Conservation (phyloP, 2,329 filamentous ascomycete genomes). For the Ceratocystis lukuohia region DNA sequence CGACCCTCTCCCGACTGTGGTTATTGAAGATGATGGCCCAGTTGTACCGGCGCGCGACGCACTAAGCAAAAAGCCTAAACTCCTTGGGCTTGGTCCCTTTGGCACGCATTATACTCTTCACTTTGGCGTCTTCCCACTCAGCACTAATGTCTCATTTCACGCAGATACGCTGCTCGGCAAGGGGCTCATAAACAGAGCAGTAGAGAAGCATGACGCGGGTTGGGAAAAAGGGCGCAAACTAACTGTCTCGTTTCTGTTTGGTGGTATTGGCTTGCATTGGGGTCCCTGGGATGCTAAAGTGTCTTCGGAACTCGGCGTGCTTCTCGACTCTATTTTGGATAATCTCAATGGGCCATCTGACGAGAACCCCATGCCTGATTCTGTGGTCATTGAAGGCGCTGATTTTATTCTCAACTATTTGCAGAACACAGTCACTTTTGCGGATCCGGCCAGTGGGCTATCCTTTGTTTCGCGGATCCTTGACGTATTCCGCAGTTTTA, state of each 20-base stretch:
- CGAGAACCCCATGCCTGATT: conserved; percentile 19
- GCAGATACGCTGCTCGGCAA: conserved; percentile 45
- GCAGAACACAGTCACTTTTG: conserved; percentile 31
- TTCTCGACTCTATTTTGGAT: conserved; percentile 46
- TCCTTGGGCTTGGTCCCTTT: conserved; percentile 45
- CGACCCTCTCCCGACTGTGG: conserved; percentile 33
- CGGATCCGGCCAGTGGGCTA: conserved; percentile 26
- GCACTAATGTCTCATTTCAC: conserved; percentile 44
- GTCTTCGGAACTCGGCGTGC: conserved; percentile 48
- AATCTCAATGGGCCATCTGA: conserved; percentile 25
- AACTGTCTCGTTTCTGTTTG: conserved; percentile 33
- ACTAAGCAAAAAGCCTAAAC: conserved; percentile 22
- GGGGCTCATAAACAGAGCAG: conserved; percentile 34
- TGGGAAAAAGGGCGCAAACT: conserved; percentile 25
- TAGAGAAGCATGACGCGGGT: conserved; percentile 24
- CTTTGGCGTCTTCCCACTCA: conserved; percentile 49
- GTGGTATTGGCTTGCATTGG: conserved; percentile 40
- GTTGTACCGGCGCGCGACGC: too few relatives aligned
- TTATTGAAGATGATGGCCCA: conserved; percentile 11
- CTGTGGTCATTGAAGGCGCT: conserved; percentile 26
- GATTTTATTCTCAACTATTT: conserved; percentile 38
- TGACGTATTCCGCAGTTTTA: conserved; percentile 33
- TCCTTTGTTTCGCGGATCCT: conserved; percentile 33
- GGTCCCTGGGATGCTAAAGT: conserved; percentile 41
- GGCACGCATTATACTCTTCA: conserved; percentile 48